Percentiles rank a stretch among this genome's conserved stretches.
Conservation (phyloP, 257 asterid genomes). For the Craterostigma plantagineum region DNA sequence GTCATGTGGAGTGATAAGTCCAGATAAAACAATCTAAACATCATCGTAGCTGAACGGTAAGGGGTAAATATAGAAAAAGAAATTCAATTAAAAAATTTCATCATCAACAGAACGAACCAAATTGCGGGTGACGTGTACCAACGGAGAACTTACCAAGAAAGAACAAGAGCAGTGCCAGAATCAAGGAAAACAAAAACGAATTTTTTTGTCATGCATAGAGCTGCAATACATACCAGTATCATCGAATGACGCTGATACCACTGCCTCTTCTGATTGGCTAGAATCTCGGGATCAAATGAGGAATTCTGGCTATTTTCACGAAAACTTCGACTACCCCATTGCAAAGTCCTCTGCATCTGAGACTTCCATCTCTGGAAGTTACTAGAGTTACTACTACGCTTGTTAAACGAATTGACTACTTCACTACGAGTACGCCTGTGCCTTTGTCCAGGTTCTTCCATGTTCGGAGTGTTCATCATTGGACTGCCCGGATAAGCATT, state of each 20-base stretch:
- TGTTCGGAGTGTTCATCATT: conserved; percentile 7
- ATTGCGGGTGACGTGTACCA: too few relatives aligned
- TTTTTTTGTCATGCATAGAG: too few relatives aligned
- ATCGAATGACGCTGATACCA: conserved; percentile 79
- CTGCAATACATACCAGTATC: conserved; percentile 41
- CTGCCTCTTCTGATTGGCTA: conserved; percentile 84
- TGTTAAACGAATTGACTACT: conserved; percentile 15
- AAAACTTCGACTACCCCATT: conserved; percentile 28
- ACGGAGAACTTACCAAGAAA: too few relatives aligned
- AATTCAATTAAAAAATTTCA: too few relatives aligned
- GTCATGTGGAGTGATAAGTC: conserved; percentile 12
- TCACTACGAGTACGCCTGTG: conserved; percentile 44
- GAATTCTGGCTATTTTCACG: conserved; percentile 18
- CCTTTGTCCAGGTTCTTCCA: conserved; percentile 7
- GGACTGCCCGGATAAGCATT: conserved; percentile 15
- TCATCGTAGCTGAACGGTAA: background rate
- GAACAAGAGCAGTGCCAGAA: too few relatives aligned
- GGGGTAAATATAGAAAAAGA: too few relatives aligned
- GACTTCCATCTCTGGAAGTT: conserved; percentile 37
- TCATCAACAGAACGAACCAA: too few relatives aligned
- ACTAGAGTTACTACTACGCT: conserved; percentile 17
- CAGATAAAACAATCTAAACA: conserved; percentile 7
- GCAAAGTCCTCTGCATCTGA: conserved; percentile 39
- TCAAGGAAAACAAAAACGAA: background rate
- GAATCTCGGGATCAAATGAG: conserved; percentile 73